Conservation (phyloP, 192 early-diverging fungal genomes). For the Powellomyces hirtus region DNA sequence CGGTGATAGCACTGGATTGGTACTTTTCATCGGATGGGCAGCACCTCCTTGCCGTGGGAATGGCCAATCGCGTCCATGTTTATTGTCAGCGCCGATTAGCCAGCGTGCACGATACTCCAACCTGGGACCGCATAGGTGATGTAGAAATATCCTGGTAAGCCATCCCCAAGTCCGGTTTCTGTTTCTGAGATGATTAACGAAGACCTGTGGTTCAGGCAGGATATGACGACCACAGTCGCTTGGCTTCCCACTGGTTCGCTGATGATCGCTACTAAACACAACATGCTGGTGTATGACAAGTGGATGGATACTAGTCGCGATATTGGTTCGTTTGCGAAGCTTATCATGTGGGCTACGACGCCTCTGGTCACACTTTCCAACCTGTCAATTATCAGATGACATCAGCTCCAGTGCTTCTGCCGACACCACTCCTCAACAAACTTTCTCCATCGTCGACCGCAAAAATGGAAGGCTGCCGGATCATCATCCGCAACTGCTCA, state of each 20-base stretch:
- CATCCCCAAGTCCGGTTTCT: no score
- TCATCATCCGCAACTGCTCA: slow-evolving; percentile 69
- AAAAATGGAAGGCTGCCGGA: slow-evolving; percentile 62
- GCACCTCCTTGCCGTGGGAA: slow-evolving; percentile 66
- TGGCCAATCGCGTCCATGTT: slow-evolving; percentile 50
- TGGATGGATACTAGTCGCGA: slow-evolving; percentile 49
- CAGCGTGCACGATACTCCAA: slow-evolving; percentile 26
- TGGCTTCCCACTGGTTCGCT: slow-evolving; percentile 60
- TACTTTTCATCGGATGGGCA: slow-evolving; percentile 72
- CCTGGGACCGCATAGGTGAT: slow-evolving; percentile 56
- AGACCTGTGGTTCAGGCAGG: slow-evolving; percentile 26
- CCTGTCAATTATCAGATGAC: not conserved
- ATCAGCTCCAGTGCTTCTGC: not conserved
- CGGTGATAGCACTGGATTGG: slow-evolving; percentile 67
- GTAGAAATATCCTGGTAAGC: slow-evolving; percentile 53
- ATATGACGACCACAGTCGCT: slow-evolving; percentile 15
- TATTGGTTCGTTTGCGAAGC: no score
- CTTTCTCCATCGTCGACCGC: slow-evolving; percentile 30
- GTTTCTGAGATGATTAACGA: not conserved
- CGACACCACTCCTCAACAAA: slow-evolving; percentile 8
- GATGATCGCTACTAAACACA: slow-evolving; percentile 52
- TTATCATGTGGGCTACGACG: no score
- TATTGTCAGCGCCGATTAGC: slow-evolving; percentile 58
- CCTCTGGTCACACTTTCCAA: no score
- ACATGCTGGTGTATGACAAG: slow-evolving; percentile 60